Conservation (phyloP, 345 rosid species). For the Combretum micranthum region DNA sequence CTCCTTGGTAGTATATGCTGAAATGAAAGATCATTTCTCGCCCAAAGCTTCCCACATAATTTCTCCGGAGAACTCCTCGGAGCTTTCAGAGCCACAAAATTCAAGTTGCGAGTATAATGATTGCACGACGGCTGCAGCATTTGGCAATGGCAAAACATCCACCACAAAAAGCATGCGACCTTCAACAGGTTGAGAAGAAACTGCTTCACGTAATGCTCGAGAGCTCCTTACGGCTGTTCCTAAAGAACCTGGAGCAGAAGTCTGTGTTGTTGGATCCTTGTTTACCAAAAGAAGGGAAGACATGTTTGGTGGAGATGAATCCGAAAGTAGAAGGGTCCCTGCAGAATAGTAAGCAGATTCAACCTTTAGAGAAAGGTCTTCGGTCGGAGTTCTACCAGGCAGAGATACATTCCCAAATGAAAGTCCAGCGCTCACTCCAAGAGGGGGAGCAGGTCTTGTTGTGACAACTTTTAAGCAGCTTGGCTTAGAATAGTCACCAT, state of each 20-base stretch:
- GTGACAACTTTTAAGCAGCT: constrained; percentile 87
- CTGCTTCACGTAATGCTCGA: constrained; percentile 73
- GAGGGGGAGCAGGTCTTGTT: constrained; percentile 90
- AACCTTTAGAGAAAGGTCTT: constrained; percentile 79
- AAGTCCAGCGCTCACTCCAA: constrained; percentile 84
- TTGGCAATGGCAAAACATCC: constrained; percentile 79
- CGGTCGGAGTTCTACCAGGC: constrained; percentile 68
- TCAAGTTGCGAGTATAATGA: constrained; percentile 83
- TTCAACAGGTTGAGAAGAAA: constrained; percentile 86
- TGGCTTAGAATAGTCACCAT: constrained; percentile 45
- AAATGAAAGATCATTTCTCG: constrained; percentile 85
- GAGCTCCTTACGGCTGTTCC: constrained; percentile 69
- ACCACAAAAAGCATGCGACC: constrained; percentile 98
- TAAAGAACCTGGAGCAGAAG: constrained; percentile 49
- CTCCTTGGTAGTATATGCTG: constrained; percentile 91
- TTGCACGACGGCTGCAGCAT: constrained; percentile 67
- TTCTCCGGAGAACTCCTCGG: constrained; percentile 71
- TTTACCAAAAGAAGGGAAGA: constrained; percentile 84
- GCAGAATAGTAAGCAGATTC: constrained; percentile 79
- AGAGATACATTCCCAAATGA: constrained; percentile 76
- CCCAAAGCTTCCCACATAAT: constrained; percentile 86
- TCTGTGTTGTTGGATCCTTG: constrained; percentile 74
- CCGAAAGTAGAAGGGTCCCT: constrained; percentile 91
- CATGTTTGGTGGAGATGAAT: constrained; percentile 80
- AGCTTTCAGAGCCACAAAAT: constrained; percentile 61